Base-by-base conservation (phyloP, 2,329 filamentous ascomycete species). In the Chaetomiaceae sp. region DNA sequence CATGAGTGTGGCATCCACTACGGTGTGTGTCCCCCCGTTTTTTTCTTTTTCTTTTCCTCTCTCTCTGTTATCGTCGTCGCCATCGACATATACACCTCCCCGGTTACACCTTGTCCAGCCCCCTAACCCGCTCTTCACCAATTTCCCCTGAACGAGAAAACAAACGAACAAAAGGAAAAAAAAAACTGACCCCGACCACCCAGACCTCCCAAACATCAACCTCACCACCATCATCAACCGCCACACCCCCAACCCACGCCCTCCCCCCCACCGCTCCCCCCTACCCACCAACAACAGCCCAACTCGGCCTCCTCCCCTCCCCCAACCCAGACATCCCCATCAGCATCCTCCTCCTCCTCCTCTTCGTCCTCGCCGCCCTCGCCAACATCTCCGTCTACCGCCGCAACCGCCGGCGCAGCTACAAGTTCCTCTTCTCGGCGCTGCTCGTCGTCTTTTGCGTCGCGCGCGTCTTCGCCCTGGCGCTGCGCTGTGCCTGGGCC, bases 321-420 rank as follows among this genome's bases (percentile, higher is more conserved):
- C 62, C 73, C 4, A 55, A 62, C 3, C 68, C 85, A 55, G 87
- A 91, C 64, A 73, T 83, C 7, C 83, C 86, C 33, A 74, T 89
- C 63, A 79, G 73, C 54, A 73, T 76, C 46, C 76, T 87, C 50
- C 78, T 90, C 55, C 65, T 89, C 13, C 64, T 68, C 35, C 63
- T 86, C 50, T 87, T 83, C 66, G 53, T 78, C 30, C 33, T 61
- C 41, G 73, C 70, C n/a, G 82, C 78, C 7, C 69, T 66, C 14
- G 58, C 70, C 51, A 79, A 87, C 71, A 79, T 85, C 74, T 71
- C 71, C 42, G 75, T 85, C 42, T 73, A 82, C 49, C 71, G 73
- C 53, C 59, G 71, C 51, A 86, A 81, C 70, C 66, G 61, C 20
- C 68, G 67, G 14, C 68, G 67, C 35, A 72, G 72, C 39, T 75